phyloP scores from a whole-genome alignment of 345 rosid species.

The Arabidopsis suecica region DNA sequence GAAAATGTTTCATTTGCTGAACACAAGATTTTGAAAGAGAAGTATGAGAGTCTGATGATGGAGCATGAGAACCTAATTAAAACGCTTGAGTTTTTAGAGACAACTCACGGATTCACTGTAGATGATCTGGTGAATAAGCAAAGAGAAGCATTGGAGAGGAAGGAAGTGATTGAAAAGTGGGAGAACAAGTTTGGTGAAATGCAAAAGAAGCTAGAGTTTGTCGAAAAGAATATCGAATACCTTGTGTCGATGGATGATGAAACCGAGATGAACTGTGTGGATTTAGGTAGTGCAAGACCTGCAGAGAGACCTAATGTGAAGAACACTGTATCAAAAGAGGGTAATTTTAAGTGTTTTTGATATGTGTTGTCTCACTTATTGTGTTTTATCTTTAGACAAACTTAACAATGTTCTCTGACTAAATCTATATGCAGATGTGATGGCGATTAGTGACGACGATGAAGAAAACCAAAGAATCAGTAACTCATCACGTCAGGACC shows the following conservation, averaged over 20 bases:
- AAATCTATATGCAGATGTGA: neutral
- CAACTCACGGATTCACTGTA: neutral
- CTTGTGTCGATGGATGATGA: no score
- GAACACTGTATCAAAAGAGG: neutral
- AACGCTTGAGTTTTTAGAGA: neutral
- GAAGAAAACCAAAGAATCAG: neutral
- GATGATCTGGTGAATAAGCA: neutral
- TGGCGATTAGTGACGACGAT: constrained; percentile 6
- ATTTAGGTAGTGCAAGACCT: neutral
- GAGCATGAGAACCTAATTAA: constrained; percentile 3
- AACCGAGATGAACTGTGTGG: neutral
- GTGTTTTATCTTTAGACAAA: neutral
- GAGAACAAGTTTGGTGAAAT: neutral
- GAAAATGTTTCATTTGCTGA: constrained; percentile 7
- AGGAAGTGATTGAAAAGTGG: constrained; percentile 7
- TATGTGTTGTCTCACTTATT: neutral
- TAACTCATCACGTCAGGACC: neutral
- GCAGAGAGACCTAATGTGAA: neutral
- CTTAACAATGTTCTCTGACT: neutral
- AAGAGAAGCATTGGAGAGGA: neutral
- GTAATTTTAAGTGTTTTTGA: neutral
- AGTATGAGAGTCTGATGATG: neutral
- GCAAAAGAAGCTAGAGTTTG: neutral
- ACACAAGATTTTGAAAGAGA: neutral
- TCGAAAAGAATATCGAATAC: neutral